These are phyloP conservation scores for Phaffomyces opuntiae DNA, from an alignment of 805 yeast species.

Conservation along the genomic window DNA sequence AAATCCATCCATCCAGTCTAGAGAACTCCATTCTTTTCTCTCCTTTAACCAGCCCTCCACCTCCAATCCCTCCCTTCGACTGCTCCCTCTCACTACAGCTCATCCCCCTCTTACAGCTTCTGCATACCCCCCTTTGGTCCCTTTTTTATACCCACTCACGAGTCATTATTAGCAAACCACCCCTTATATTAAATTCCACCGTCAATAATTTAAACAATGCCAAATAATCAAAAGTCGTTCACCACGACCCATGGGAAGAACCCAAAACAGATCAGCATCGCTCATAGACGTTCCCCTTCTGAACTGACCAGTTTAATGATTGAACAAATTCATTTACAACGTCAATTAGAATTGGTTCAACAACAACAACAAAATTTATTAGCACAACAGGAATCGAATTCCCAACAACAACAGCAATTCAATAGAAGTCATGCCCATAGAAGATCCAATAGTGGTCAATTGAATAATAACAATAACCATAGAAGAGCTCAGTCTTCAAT, in stretches of 20 bases:
- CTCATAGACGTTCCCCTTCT: slow-evolving; percentile 95
- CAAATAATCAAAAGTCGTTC: slow-evolving; percentile 10
- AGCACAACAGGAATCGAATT: slow-evolving; percentile 44
- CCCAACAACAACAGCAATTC: slow-evolving; percentile 18
- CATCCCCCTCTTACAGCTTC: too few relatives aligned
- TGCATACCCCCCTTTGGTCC: too few relatives aligned
- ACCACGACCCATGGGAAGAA: slow-evolving; percentile 33
- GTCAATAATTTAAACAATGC: neutral
- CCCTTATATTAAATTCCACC: neutral
- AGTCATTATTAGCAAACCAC: neutral
- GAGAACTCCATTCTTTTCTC: too few relatives aligned
- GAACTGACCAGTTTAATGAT: slow-evolving; percentile 90
- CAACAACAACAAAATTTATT: slow-evolving; percentile 86
- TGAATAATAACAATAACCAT: slow-evolving; percentile 24
- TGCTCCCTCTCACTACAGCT: too few relatives aligned
- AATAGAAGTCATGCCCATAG: slow-evolving; percentile 10
- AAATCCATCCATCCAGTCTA: too few relatives aligned
- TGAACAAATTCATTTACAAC: slow-evolving; percentile 82
- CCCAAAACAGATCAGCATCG: slow-evolving; percentile 74
- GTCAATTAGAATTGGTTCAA: slow-evolving; percentile 86
- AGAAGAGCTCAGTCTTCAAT: slow-evolving; percentile 39
- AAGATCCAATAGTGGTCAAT: slow-evolving; percentile 2
- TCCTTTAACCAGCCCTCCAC: too few relatives aligned
- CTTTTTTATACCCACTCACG: neutral
- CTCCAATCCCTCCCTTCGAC: too few relatives aligned